These are phyloP conservation scores for Plasmodium relictum DNA, from an alignment of 169 alveolate genomes.

Conservation along the genomic window DNA sequence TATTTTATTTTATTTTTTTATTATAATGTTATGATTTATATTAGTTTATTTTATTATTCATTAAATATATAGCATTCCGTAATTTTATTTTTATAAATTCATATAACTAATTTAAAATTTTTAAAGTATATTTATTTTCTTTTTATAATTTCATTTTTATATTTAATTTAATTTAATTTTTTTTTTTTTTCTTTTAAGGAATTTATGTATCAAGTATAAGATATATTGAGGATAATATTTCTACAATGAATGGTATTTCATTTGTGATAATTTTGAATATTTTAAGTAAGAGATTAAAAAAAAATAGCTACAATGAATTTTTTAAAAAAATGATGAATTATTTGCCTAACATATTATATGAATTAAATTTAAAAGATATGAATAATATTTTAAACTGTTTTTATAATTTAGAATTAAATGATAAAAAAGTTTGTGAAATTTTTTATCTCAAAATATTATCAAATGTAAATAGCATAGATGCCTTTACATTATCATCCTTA, in stretches of 20 bases:
- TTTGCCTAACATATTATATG: slow-evolving; percentile 60
- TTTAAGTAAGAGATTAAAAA: slow-evolving; percentile 58
- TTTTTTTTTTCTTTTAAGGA: slow-evolving; percentile 19
- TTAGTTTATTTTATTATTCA: background rate
- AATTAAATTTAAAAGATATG: slow-evolving; percentile 54
- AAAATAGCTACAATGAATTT: slow-evolving; percentile 56
- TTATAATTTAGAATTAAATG: slow-evolving; percentile 54
- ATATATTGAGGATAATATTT: slow-evolving; percentile 34
- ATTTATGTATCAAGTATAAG: slow-evolving; percentile 40
- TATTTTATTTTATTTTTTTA: too few species aligned
- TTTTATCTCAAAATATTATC: slow-evolving; percentile 48
- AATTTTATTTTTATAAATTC: too few species aligned
- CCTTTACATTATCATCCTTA: slow-evolving; percentile 34
- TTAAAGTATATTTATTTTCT: background rate
- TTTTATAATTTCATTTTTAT: background rate
- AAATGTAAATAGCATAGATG: slow-evolving; percentile 39
- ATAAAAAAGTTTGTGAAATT: slow-evolving; percentile 48
- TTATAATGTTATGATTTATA: too few species aligned
- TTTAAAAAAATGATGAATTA: slow-evolving; percentile 60
- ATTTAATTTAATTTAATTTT: background rate
- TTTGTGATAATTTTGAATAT: slow-evolving; percentile 55
- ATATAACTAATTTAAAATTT: background rate
- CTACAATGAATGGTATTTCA: slow-evolving; percentile 51
- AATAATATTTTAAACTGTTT: slow-evolving; percentile 44
- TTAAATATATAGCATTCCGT: background rate